Conservation (phyloP, 257 asterid species). For the Solanum sitiens region DNA sequence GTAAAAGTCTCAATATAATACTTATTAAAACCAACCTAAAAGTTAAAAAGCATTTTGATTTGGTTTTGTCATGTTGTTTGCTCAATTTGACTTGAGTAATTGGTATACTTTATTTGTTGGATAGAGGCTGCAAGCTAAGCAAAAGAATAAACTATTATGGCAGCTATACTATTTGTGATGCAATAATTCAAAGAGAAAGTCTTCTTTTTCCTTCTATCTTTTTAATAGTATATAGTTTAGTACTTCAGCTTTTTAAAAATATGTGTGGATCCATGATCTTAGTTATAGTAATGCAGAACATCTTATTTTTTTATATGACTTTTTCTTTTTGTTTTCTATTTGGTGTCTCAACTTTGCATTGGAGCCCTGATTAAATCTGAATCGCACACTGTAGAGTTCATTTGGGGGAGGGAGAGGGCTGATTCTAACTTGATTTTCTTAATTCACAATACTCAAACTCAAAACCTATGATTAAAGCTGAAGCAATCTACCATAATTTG, state of each 20-base stretch:
- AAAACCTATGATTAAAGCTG: no score
- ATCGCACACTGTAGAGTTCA: no score
- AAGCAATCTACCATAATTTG: no score
- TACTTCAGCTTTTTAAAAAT: not conserved
- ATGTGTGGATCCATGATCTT: not conserved
- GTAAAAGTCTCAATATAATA: not conserved
- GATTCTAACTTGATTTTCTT: no score
- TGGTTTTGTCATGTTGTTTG: not conserved
- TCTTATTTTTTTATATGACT: not conserved
- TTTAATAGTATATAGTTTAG: not conserved
- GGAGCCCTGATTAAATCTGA: no score
- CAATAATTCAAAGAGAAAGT: not conserved
- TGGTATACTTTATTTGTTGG: not conserved
- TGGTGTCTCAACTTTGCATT: no score
- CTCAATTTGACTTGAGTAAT: not conserved
- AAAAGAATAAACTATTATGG: not conserved
- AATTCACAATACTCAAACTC: rapidly evolving
- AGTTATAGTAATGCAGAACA: not conserved
- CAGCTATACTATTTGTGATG: not conserved
- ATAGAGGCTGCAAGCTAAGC: not conserved
- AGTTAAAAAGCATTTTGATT: not conserved
- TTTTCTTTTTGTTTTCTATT: not conserved
- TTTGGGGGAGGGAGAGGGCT: rapidly evolving
- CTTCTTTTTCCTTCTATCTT: not conserved
- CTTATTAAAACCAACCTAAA: not conserved